phyloP scores from a whole-genome alignment of 2,329 filamentous ascomycete species.

The Fusarium globosum region DNA sequence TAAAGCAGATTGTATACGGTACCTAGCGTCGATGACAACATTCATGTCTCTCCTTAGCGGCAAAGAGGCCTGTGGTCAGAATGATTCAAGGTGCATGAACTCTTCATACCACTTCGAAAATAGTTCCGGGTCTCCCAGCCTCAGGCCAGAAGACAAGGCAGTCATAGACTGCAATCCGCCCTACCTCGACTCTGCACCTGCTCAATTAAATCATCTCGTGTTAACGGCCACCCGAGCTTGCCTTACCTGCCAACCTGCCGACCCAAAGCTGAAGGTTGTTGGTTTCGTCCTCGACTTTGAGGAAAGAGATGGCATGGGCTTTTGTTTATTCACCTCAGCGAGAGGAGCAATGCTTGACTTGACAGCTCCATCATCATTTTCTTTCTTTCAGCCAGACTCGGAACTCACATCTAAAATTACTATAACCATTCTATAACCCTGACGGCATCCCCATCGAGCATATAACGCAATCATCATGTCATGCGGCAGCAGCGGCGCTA shows the following conservation, averaged over 20 bases:
- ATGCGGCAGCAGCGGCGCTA: constrained; percentile 12
- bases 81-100: neutral
- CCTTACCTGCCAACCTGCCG: neutral
- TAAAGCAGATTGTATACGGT: neutral
- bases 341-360: neutral
- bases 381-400: neutral
- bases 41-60: neutral
- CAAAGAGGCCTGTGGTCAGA: neutral
- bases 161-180: neutral
- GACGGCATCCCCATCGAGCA: neutral
- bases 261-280: neutral
- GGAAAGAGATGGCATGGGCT: neutral
- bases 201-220: neutral
- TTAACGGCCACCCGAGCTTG: neutral
- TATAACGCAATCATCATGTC: constrained; percentile 28
- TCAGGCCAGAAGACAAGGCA: neutral
- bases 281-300: neutral
- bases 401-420: neutral
- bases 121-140: neutral
- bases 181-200: neutral
- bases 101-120: neutral
- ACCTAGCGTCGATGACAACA: neutral
- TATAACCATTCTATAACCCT: neutral
- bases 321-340: neutral
- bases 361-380: neutral